Evolutionary conservation across 2,329 filamentous ascomycete species (phyloP), one percentile per base, ranked within the genome.

Genomic region (Verticillium albo-atrum): DNA sequence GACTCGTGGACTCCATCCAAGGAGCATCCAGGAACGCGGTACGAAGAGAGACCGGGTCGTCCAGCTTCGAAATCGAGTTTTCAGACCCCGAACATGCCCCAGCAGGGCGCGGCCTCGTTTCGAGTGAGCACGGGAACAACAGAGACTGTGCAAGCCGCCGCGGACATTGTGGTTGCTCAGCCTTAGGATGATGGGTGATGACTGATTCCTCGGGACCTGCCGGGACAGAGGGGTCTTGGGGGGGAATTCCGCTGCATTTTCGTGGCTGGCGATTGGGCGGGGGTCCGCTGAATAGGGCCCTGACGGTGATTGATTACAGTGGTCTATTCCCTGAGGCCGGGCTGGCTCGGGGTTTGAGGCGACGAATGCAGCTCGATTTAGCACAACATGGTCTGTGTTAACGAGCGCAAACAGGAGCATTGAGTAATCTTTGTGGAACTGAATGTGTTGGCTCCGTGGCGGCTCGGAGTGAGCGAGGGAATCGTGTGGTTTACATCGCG

Each of bases 31-130:
- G 58, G 57, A 32, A 61, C 26, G 54, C 42, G 42, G 42, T 37
- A 63, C 61, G 61, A 63, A 58, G 52, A 63, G 50, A 47, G 57
- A 58, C 60, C 61, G 60, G 61, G 42, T 63, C 37, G 25, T 6
- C 32, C 6, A 47, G 9, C 34, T 37, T 12, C 14, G 34, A 25
- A 47, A 47, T 47, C 17, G 42, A 47, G 42, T 23, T 25, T 47
- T 47, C 42, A 47, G 20, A 47, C 42, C 42, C 42, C 42, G 42
- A 47, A 6, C 10, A n/a, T 20, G 42, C 35, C 35, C 35, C 42
- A 47, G 30, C 7, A 47, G 20, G 20, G n/a, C 42, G n/a, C n/a
- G 20, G 42, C 42, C 42, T 47, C 42, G n/a, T 23, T 23, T 10
- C 42, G 42, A 47, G 5, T 7, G n/a, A 23, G 3, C 42, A 47